These are phyloP conservation scores for Heterobasidion irregulare DNA, from an alignment of 1,284 basidiomycete genomes.

Conservation along the genomic window DNA sequence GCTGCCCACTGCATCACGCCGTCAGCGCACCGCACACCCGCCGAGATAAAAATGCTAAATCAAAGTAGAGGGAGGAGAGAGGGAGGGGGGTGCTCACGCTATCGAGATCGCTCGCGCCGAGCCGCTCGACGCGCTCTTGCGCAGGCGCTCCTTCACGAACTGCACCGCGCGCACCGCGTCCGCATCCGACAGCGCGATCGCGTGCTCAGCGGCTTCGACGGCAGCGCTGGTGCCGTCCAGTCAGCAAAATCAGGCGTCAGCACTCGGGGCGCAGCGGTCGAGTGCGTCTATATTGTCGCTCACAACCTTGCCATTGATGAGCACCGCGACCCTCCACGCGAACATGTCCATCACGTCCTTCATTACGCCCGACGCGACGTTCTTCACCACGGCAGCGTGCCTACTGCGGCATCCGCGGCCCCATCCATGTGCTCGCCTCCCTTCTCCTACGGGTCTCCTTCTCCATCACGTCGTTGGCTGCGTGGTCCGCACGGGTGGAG, in stretches of 20 bases:
- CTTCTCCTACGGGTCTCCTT: too few species aligned
- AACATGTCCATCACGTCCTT: constrained; percentile 74
- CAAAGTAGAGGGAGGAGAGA: background rate
- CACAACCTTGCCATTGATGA: constrained; percentile 73
- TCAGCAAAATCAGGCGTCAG: constrained; percentile 18
- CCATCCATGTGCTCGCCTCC: too few species aligned
- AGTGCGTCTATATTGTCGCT: constrained; percentile 84
- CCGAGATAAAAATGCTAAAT: background rate
- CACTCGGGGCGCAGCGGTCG: constrained; percentile 77
- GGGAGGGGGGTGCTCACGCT: constrained; percentile 38
- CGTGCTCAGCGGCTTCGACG: constrained; percentile 74
- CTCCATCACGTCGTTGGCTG: too few species aligned
- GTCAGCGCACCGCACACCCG: too few species aligned
- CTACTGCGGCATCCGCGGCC: constrained; percentile 42
- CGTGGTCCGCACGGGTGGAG: too few species aligned
- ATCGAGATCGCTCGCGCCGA: constrained; percentile 84
- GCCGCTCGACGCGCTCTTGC: constrained; percentile 56
- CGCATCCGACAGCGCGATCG: constrained; percentile 78
- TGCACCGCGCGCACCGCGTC: constrained; percentile 73
- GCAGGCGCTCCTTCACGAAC: constrained; percentile 78
- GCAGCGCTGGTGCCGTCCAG: constrained; percentile 49
- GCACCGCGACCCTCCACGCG: constrained; percentile 78
- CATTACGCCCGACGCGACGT: constrained; percentile 60
- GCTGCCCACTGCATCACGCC: constrained; percentile 25
- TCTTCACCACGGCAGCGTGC: constrained; percentile 72